These are phyloP conservation scores for Phlebiopsis flavidoalba DNA, from an alignment of 768 basidiomycete genomes.

Conservation along the genomic window DNA sequence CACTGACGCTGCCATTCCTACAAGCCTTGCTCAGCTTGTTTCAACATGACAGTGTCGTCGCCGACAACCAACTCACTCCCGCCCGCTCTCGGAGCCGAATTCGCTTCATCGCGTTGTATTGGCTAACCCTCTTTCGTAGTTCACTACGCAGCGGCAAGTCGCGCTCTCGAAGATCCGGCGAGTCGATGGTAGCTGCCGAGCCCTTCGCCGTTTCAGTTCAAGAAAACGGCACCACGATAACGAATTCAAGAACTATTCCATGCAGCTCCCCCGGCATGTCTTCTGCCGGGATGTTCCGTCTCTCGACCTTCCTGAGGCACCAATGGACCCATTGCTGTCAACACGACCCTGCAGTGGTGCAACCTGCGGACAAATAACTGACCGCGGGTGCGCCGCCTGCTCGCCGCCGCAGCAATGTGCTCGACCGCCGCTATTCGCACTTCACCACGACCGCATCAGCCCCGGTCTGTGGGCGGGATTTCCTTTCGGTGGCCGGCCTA, in stretches of 20 bases:
- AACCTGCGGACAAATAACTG: conserved; percentile 48
- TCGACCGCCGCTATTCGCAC: neutral
- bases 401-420: neutral
- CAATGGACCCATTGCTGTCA: conserved; percentile 41
- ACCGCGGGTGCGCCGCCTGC: conserved; percentile 42
- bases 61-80: conserved; percentile 43
- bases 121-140: conserved; percentile 30
- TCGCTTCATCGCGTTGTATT: neutral
- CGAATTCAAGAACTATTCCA: conserved; percentile 39
- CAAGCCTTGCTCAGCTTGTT: conserved; percentile 76
- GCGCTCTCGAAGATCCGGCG: conserved; percentile 57
- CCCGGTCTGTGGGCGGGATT: conserved; percentile 14
- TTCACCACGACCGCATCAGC: conserved; percentile 10
- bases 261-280: conserved; percentile 23
- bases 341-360: conserved; percentile 55
- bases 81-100: conserved; percentile 47
- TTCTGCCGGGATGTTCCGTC: conserved; percentile 40
- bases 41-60: conserved; percentile 66
- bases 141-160: conserved; percentile 55
- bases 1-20: conserved; percentile 61
- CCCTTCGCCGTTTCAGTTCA: conserved; percentile 57
- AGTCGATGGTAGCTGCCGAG: conserved; percentile 30
- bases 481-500: conserved; percentile 13
- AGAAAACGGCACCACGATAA: conserved; percentile 55
- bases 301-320: conserved; percentile 44